Evolutionary conservation across 2,329 filamentous ascomycete species (phyloP).

Genomic region (Capronia epimyces): DNA sequence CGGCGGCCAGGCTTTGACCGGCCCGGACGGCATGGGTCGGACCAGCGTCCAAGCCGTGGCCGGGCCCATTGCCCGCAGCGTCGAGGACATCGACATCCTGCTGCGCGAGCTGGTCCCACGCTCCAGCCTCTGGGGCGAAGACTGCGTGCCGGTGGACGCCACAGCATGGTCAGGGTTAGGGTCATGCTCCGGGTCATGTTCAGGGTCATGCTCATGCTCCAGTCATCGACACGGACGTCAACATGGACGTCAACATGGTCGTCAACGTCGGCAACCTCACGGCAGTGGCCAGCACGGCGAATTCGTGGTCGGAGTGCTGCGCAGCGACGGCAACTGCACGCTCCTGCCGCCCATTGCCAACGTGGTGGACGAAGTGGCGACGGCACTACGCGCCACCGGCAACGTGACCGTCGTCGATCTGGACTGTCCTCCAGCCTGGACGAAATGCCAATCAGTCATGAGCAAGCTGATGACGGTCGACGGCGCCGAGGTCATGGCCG

Average conservation of each 20-base stretch:
- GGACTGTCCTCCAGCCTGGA: constrained; percentile 48
- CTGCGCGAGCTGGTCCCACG: constrained; percentile 49
- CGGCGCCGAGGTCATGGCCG: constrained; percentile 52
- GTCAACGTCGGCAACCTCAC: too few relatives aligned
- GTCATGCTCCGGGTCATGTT: too few relatives aligned
- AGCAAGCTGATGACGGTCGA: constrained; percentile 56
- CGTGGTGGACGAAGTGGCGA: constrained; percentile 38
- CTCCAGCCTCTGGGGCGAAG: constrained; percentile 50
- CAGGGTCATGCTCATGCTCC: too few relatives aligned
- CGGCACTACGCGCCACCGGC: constrained; percentile 30
- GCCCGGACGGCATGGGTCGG: constrained; percentile 45
- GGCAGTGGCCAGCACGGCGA: constrained; percentile 28
- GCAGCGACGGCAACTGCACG: constrained; percentile 38
- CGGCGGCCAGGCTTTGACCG: constrained; percentile 48
- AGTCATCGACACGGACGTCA: too few relatives aligned
- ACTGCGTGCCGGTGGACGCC: constrained; percentile 37
- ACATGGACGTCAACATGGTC: too few relatives aligned
- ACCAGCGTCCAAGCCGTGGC: constrained; percentile 47
- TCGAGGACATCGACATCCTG: constrained; percentile 43
- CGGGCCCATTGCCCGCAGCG: constrained; percentile 39
- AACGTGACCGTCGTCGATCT: constrained; percentile 57
- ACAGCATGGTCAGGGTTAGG: too few relatives aligned
- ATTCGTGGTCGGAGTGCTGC: constrained; percentile 41
- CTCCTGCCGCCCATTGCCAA: constrained; percentile 39
- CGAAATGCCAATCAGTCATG: constrained; percentile 52